Conservation (phyloP, 2,329 filamentous ascomycete genomes). For the Graphilbum ipis-grandicollis region DNA sequence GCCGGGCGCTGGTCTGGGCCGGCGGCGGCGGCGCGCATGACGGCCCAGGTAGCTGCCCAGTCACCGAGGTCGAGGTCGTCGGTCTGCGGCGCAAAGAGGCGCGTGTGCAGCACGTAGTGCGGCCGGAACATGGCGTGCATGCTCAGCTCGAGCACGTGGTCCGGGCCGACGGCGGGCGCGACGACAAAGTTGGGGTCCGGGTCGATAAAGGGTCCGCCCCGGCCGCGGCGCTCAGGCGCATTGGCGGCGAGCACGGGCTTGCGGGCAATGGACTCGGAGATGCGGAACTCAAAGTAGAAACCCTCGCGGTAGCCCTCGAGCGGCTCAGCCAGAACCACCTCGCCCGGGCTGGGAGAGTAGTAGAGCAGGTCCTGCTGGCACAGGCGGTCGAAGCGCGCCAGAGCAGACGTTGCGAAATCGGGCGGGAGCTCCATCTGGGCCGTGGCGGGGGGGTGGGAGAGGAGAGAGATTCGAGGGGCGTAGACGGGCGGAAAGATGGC, state of each 20-base stretch:
- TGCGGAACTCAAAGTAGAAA: conserved; percentile 14
- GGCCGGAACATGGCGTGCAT: conserved; percentile 19
- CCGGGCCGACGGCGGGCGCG: conserved; percentile 10
- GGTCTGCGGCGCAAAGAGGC: conserved; percentile 18
- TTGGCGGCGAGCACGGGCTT: conserved; percentile 10
- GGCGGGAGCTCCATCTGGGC: conserved; percentile 4
- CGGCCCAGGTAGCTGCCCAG: conserved; percentile 18
- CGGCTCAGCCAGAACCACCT: conserved; percentile 4
- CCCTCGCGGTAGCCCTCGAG: too few relatives aligned
- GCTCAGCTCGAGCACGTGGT: conserved; percentile 18
- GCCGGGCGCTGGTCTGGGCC: conserved; percentile 7
- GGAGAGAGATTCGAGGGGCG: neutral
- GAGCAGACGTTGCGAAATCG: conserved; percentile 5
- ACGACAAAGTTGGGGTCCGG: conserved; percentile 16
- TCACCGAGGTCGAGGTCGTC: conserved; percentile 19
- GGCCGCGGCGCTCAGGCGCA: conserved; percentile 11
- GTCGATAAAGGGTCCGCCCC: conserved; percentile 12
- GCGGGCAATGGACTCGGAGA: conserved; percentile 10
- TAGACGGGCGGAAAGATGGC: neutral
- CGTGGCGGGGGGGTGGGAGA: neutral
- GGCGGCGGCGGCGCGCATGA: conserved; percentile 13
- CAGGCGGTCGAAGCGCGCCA: conserved; percentile 8
- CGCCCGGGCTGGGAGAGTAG: conserved; percentile 6
- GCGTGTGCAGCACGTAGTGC: conserved; percentile 20
- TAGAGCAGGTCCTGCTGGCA: conserved; percentile 6